Evolutionary conservation across 139 green algal genomes (phyloP), one percentile per base, ranked within the genome.

Genomic region (Desmodesmus armatus): DNA sequence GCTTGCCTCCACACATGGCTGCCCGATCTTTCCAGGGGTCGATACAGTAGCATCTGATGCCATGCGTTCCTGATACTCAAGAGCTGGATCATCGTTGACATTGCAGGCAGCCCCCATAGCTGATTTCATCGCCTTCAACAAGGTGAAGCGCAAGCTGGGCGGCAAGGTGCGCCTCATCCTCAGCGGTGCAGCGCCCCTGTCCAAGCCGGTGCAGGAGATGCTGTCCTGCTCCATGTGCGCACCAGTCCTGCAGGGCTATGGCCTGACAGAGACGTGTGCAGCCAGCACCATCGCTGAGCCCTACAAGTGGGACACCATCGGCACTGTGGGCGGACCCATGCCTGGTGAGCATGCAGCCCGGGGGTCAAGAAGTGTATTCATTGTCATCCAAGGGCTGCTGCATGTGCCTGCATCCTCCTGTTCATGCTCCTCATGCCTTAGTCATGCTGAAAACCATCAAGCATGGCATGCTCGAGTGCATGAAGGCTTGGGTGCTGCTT

Each of bases 231-330:
- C 80, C 58, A 90, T 93, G 83, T 92, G 93, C 47, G 86, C 90
- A 6, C 88, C 85, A 43, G 88, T 96, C 58, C 80, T 94, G 60
- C 91, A 95, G 94, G 96, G 96, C 27, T 98, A 98, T 78, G 96
- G 96, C 31, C 87, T 98, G 66, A 98, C 96, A 5, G 96, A 98
- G 91, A 97, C 95, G 0, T 98, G 94, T 73, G 96, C 93, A 19
- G 95, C 93, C 9, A 95, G 91, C 37, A 98, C 94, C 91, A 87
- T 97, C 73, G 91, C 92, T n/a, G 75, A 77, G 53, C 92, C 92
- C 25, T 85, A 86, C 82, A 81, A 79, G 31, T 72, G 58, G 39
- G n/a, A 82, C 3, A 83, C 92, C 58, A 37, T 85, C 9, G 88
- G 87, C 60, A 99, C 94, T 13, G 96, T 99, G 75, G 94, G 96